A percentile compares a stretch with the other conserved stretches of the same genome.
Evolutionary conservation across 2,329 filamentous ascomycete genomes (phyloP).

Genomic region (Aureobasidium sp.): DNA sequence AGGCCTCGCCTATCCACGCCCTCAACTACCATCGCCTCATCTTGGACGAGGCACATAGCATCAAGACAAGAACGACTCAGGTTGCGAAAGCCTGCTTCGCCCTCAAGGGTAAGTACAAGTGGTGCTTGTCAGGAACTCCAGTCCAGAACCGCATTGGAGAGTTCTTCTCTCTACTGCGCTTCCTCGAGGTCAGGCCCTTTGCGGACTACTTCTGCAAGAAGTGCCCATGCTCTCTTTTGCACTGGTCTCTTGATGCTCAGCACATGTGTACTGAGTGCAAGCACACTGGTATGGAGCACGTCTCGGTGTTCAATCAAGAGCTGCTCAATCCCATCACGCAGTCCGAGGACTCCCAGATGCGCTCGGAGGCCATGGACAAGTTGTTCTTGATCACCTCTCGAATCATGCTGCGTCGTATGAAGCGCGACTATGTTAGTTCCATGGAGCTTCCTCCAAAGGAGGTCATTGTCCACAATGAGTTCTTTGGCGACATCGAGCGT

Average conservation of each 20-base stretch:
- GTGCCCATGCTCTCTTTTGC: slow-evolving; percentile 71
- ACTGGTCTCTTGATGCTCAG: slow-evolving; percentile 72
- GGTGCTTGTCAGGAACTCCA: slow-evolving; percentile 92
- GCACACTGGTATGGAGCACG: slow-evolving; percentile 57
- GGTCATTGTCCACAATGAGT: slow-evolving; percentile 84
- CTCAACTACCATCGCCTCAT: slow-evolving; percentile 87
- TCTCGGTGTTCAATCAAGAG: slow-evolving; percentile 90
- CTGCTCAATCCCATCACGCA: slow-evolving; percentile 69
- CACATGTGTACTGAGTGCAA: slow-evolving; percentile 65
- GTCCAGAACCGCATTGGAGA: slow-evolving; percentile 96
- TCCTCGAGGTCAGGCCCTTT: slow-evolving; percentile 82
- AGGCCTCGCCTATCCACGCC: slow-evolving; percentile 68
- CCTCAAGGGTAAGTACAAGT: slow-evolving; percentile 78
- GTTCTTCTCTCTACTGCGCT: slow-evolving; percentile 89
- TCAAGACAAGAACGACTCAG: slow-evolving; percentile 83
- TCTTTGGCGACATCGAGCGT: slow-evolving; percentile 92
- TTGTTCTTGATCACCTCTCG: slow-evolving; percentile 82
- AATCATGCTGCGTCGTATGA: slow-evolving; percentile 93
- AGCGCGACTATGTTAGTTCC: slow-evolving; percentile 84
- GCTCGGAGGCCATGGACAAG: slow-evolving; percentile 68
- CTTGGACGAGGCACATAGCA: slow-evolving; percentile 90
- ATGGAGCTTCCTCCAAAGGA: slow-evolving; percentile 98
- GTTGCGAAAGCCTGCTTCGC: slow-evolving; percentile 95
- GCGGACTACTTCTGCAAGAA: slow-evolving; percentile 90
- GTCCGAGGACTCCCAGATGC: slow-evolving; percentile 43